Conservation (phyloP, 768 basidiomycete genomes). For the Nidularia sp. region DNA sequence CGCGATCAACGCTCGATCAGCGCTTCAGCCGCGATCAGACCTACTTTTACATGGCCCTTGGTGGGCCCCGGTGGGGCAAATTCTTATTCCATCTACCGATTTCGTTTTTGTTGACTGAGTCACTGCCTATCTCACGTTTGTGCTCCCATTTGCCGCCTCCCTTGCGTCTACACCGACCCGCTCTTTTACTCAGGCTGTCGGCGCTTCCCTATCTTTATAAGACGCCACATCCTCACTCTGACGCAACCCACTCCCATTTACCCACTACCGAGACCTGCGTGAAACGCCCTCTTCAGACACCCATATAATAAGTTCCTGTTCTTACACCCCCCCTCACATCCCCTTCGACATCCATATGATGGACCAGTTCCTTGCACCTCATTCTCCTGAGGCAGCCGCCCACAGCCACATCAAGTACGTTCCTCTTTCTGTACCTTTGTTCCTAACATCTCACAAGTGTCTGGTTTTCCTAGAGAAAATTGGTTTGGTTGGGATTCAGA, state of each 20-base stretch:
- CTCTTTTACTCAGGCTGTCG: constrained; percentile 11
- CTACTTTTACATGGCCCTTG: too few species aligned
- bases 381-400: constrained; percentile 71
- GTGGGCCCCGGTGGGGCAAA: constrained; percentile 5
- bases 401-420: constrained; percentile 65
- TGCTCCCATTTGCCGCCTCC: constrained; percentile 12
- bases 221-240: too few species aligned
- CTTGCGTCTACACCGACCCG: constrained; percentile 7
- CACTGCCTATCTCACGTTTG: constrained; percentile 25
- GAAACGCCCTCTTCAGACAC: constrained; percentile 6
- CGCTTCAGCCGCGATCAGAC: constrained; percentile 9
- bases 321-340: constrained; percentile 2
- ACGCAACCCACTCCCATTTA: too few species aligned
- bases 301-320: constrained; percentile 9
- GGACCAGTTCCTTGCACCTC: constrained; percentile 71
- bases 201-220: constrained; percentile 11
- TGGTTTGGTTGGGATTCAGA: constrained; percentile 68
- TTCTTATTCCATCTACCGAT: background rate
- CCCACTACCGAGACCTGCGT: too few species aligned
- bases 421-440: constrained; percentile 1
- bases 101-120: background rate
- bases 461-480: constrained; percentile 48
- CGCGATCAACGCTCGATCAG: constrained; percentile 1
- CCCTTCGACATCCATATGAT: too few species aligned
- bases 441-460: constrained; percentile 5